phyloP scores from a whole-genome alignment of 257 asterid species.

The Capsicum pubescens region DNA sequence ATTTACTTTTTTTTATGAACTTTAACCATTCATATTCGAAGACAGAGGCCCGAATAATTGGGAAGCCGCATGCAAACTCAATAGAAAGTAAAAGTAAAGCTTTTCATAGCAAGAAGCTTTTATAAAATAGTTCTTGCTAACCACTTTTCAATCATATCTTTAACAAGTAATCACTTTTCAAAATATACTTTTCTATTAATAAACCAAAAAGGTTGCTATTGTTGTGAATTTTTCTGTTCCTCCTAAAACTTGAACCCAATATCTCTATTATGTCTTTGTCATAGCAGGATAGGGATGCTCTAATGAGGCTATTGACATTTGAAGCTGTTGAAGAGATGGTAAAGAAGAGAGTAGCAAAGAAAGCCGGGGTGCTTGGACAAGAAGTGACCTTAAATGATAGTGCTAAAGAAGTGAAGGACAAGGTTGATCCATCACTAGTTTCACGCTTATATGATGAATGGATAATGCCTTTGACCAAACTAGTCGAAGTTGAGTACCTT shows the following conservation, averaged over 20 bases:
- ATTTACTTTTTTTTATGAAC: no score
- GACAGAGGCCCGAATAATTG: no score
- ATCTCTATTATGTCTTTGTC: not conserved
- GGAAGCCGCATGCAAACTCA: not conserved
- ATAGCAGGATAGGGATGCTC: slow-evolving; percentile 72
- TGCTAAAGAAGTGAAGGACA: slow-evolving; percentile 47
- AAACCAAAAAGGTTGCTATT: no score
- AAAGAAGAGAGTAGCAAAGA: slow-evolving; percentile 79
- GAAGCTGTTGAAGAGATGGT: slow-evolving; percentile 72
- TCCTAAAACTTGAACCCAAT: no score
- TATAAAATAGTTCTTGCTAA: no score
- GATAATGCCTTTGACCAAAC: slow-evolving; percentile 85
- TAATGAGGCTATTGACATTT: slow-evolving; percentile 77
- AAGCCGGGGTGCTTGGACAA: slow-evolving; percentile 70
- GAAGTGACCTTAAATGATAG: slow-evolving; percentile 55
- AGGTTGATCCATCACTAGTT: slow-evolving; percentile 66
- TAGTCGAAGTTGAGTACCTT: slow-evolving; percentile 84
- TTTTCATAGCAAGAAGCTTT: no score
- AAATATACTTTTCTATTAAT: no score
- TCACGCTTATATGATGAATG: slow-evolving; percentile 66
- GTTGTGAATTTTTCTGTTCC: no score
- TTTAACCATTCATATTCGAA: not conserved
- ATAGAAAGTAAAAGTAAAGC: no score
- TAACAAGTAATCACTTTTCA: no score
- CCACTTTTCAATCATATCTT: no score